Conservation (phyloP, 176 grass and related monocot species). For the Musa schizocarpa region DNA sequence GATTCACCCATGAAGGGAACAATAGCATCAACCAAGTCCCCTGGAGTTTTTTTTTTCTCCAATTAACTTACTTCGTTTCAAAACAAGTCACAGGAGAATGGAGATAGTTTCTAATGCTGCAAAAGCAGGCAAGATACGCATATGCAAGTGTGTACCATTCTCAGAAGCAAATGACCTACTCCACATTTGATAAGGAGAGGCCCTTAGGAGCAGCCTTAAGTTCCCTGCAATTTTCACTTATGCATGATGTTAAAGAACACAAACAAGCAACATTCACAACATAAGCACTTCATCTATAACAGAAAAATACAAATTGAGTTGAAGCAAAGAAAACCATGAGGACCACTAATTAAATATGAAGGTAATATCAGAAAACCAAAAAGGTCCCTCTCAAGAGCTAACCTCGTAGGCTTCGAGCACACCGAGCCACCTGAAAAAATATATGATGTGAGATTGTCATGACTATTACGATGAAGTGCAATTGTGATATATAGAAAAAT, state of each 20-base stretch:
- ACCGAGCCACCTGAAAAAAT: slow-evolving; percentile 25
- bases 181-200: slow-evolving; percentile 62
- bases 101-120: no score
- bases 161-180: slow-evolving; percentile 85
- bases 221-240: slow-evolving; percentile 19
- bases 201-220: slow-evolving; percentile 35
- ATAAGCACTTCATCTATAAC: neutral
- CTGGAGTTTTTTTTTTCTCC: slow-evolving; percentile 15
- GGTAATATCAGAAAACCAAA: neutral
- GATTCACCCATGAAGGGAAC: slow-evolving; percentile 98
- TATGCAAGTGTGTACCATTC: slow-evolving; percentile 33
- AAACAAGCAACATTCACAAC: neutral
- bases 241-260: neutral
- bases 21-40: slow-evolving; percentile 63
- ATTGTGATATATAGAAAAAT: slow-evolving; percentile 9
- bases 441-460: slow-evolving; percentile 5
- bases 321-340: neutral
- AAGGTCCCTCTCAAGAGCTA: neutral
- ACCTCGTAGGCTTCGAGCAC: slow-evolving; percentile 33
- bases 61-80: slow-evolving; percentile 1
- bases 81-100: no score
- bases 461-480: neutral
- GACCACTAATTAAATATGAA: neutral
- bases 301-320: neutral
- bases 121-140: no score